Conservation (phyloP, 2,329 filamentous ascomycete genomes). For the Fusarium tricinctum region DNA sequence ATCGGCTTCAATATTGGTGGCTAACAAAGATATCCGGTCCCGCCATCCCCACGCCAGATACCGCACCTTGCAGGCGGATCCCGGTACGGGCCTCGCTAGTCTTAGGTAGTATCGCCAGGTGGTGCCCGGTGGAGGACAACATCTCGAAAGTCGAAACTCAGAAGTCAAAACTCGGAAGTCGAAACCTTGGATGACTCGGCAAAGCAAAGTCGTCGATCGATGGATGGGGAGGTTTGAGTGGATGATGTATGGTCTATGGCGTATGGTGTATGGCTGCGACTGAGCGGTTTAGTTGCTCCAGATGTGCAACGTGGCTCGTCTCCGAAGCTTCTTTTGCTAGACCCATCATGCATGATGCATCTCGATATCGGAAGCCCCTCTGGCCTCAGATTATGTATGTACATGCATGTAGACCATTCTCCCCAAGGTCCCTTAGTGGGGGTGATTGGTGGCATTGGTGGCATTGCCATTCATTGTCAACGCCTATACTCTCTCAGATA, state of each 20-base stretch:
- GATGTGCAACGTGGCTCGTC: constrained; percentile 55
- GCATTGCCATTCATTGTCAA: constrained; percentile 42
- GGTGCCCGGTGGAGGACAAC: constrained; percentile 29
- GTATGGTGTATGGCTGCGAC: constrained; percentile 42
- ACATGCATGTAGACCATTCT: constrained; percentile 35
- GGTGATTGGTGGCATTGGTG: constrained; percentile 36
- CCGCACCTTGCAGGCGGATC: constrained; percentile 37
- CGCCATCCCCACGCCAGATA: constrained; percentile 41
- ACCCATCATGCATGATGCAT: constrained; percentile 51
- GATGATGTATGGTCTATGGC: constrained; percentile 24
- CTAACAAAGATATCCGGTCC: constrained; percentile 23
- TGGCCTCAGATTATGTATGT: constrained; percentile 47
- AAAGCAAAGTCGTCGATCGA: constrained; percentile 13
- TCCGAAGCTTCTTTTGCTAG: constrained; percentile 48
- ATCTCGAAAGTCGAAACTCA: constrained; percentile 19
- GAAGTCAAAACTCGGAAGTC: constrained; percentile 10
- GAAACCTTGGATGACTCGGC: constrained; percentile 39
- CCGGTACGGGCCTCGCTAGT: constrained; percentile 40
- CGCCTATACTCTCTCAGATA: constrained; percentile 18
- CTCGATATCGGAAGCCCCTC: constrained; percentile 47
- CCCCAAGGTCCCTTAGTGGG: constrained; percentile 35
- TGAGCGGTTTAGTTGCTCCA: constrained; percentile 51
- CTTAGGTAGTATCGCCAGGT: constrained; percentile 2
- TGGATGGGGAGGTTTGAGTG: neutral
- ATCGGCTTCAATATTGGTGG: constrained; percentile 21